Evolutionary conservation across 306 rosid genomes (phyloP).

Genomic region (Prunus dulcis): DNA sequence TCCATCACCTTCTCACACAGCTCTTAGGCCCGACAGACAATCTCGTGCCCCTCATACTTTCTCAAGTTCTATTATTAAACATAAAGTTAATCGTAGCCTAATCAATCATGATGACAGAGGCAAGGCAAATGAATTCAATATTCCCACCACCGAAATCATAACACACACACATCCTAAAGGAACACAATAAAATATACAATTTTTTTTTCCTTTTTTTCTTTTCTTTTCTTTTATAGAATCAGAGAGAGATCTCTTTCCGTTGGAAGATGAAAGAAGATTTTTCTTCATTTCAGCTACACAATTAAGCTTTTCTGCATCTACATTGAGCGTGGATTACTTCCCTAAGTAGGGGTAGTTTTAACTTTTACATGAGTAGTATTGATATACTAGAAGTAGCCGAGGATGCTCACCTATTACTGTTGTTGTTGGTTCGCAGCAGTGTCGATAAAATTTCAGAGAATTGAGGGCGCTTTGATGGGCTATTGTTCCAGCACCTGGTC

Average conservation of each 20-base stretch:
- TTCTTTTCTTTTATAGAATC: background rate
- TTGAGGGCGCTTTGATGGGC: slow-evolving; percentile 87
- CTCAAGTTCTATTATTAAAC: background rate
- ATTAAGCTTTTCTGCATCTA: slow-evolving; percentile 20
- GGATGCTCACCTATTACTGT: slow-evolving; percentile 47
- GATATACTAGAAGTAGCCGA: slow-evolving; percentile 8
- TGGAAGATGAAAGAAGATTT: slow-evolving; percentile 25
- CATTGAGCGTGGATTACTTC: slow-evolving; percentile 33
- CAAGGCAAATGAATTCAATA: slow-evolving; percentile 13
- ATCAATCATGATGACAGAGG: slow-evolving; percentile 21
- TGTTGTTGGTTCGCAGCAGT: slow-evolving; percentile 52
- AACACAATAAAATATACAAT: background rate
- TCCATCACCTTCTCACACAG: background rate
- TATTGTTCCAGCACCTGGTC: slow-evolving; percentile 93
- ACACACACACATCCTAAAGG: slow-evolving; percentile 15
- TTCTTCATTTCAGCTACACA: slow-evolving; percentile 37
- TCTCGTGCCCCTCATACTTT: background rate
- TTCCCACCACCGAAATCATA: slow-evolving; percentile 30
- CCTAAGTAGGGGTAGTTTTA: slow-evolving; percentile 16
- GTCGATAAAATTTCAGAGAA: slow-evolving; percentile 68
- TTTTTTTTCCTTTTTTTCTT: background rate
- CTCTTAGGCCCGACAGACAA: background rate
- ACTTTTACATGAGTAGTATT: slow-evolving; percentile 30
- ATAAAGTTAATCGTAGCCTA: background rate
- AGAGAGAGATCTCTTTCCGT: slow-evolving; percentile 8